A percentile compares a stretch with the other conserved stretches of the same genome.
These are phyloP conservation scores for Pulveroboletus ravenelii DNA, from an alignment of 768 basidiomycete species.

Conservation along the genomic window DNA sequence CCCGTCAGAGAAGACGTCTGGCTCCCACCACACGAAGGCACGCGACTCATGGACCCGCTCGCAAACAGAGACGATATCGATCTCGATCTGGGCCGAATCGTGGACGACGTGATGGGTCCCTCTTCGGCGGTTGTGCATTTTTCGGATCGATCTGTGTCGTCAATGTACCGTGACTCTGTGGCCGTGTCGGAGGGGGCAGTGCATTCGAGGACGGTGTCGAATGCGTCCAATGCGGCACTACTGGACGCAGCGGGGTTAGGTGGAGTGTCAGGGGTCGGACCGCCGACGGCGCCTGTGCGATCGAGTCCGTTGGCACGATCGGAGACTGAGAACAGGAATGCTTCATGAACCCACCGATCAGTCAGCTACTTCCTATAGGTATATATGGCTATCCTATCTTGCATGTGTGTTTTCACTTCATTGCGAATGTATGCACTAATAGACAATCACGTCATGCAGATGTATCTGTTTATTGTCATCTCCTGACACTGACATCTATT, in stretches of 20 bases:
- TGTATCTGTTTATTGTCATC: neutral
- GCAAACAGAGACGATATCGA: slow-evolving; percentile 16
- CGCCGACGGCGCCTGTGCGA: neutral
- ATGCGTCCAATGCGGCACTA: too few relatives aligned
- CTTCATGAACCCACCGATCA: neutral
- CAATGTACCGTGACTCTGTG: too few relatives aligned
- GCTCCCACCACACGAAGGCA: slow-evolving; percentile 35
- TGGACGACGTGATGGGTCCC: slow-evolving; percentile 49
- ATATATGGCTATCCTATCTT: slow-evolving; percentile 1
- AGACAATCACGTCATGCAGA: neutral
- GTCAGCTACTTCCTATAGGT: neutral
- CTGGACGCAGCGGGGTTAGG: slow-evolving; percentile 25
- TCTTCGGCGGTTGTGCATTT: slow-evolving; percentile 11
- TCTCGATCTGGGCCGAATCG: slow-evolving; percentile 38
- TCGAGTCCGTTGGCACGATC: slow-evolving; percentile 21
- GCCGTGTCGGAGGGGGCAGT: too few relatives aligned
- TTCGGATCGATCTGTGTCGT: too few relatives aligned
- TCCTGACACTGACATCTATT: neutral
- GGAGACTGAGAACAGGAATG: neutral
- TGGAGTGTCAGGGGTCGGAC: neutral
- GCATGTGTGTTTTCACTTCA: neutral
- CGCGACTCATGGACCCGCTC: slow-evolving; percentile 21
- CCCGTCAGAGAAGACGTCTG: slow-evolving; percentile 46
- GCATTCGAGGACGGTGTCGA: too few relatives aligned
- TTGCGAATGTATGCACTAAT: neutral